Conservation (phyloP, 768 basidiomycete species). For the Mycena latifolia region DNA sequence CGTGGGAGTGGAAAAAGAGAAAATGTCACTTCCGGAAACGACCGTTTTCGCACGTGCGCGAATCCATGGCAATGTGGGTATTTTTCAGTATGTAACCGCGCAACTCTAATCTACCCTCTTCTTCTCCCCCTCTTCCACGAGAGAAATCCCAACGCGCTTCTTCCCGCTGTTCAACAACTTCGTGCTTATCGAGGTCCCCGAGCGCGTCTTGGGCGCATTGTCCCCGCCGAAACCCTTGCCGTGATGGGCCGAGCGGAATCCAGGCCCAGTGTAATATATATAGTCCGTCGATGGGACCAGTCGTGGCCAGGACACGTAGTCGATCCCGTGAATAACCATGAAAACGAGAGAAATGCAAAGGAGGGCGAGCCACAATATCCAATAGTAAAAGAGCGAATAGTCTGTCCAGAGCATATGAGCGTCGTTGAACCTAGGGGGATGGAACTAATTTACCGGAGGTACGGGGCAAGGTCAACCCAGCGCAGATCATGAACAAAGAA, state of each 20-base stretch:
- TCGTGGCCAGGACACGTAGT: slow-evolving; percentile 96
- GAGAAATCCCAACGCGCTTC: slow-evolving; percentile 63
- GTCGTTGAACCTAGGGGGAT: slow-evolving; percentile 20
- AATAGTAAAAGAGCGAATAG: slow-evolving; percentile 88
- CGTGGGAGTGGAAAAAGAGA: slow-evolving; percentile 25
- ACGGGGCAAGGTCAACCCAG: slow-evolving; percentile 88
- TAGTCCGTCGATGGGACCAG: slow-evolving; percentile 86
- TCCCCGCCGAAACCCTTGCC: slow-evolving; percentile 77
- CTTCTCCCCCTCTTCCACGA: slow-evolving; percentile 86
- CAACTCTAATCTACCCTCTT: slow-evolving; percentile 71
- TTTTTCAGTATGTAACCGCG: background rate
- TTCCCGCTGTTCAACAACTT: slow-evolving; percentile 54
- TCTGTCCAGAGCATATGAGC: slow-evolving; percentile 57
- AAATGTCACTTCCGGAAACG: background rate
- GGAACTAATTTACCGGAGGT: slow-evolving; percentile 76
- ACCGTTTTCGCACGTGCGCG: background rate
- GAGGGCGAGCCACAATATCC: slow-evolving; percentile 82
- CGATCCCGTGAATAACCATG: slow-evolving; percentile 88
- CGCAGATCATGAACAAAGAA: slow-evolving; percentile 89
- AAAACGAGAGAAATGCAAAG: slow-evolving; percentile 73
- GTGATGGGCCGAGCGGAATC: slow-evolving; percentile 80
- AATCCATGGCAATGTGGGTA: background rate
- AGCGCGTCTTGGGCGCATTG: slow-evolving; percentile 42
- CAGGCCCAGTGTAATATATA: slow-evolving; percentile 91
- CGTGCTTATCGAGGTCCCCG: slow-evolving; percentile 50